These are phyloP conservation scores for Schoenoplectus triqueter DNA, from an alignment of 202 grass and related monocot genomes.

Conservation along the genomic window DNA sequence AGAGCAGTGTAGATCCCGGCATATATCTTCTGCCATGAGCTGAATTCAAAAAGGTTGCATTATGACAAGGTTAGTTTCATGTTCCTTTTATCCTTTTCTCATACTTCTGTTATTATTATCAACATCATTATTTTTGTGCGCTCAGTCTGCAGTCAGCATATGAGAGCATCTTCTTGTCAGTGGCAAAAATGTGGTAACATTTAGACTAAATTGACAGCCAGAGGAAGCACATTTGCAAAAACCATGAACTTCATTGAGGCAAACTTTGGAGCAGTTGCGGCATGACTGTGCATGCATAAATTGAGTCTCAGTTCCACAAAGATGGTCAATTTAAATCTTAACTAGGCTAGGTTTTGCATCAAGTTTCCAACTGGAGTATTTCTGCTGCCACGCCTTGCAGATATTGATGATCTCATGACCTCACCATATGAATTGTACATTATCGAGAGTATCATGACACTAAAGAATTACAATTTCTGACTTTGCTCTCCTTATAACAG, in stretches of 20 bases:
- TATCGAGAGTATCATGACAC: not conserved
- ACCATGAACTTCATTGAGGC: not conserved
- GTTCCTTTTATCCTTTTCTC: not conserved
- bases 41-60: constrained; percentile 45
- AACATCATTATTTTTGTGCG: not conserved
- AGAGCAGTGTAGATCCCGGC: constrained; percentile 68
- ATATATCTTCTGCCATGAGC: constrained; percentile 91
- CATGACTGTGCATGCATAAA: not conserved
- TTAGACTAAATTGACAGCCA: not conserved
- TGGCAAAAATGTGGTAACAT: not conserved
- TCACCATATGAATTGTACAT: not conserved
- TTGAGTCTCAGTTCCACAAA: not conserved
- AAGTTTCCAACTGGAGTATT: not conserved
- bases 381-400: not conserved
- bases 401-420: not conserved
- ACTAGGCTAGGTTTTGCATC: not conserved
- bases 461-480: not conserved
- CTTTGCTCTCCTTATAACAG: not conserved
- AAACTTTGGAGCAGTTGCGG: not conserved
- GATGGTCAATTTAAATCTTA: not conserved
- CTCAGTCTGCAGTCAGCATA: not conserved
- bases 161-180: not conserved
- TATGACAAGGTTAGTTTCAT: constrained; percentile 6
- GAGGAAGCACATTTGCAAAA: not conserved
- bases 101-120: not conserved